Base-by-base conservation (phyloP, 495 filamentous ascomycete genomes). In the Aspergillus mulundensis region DNA sequence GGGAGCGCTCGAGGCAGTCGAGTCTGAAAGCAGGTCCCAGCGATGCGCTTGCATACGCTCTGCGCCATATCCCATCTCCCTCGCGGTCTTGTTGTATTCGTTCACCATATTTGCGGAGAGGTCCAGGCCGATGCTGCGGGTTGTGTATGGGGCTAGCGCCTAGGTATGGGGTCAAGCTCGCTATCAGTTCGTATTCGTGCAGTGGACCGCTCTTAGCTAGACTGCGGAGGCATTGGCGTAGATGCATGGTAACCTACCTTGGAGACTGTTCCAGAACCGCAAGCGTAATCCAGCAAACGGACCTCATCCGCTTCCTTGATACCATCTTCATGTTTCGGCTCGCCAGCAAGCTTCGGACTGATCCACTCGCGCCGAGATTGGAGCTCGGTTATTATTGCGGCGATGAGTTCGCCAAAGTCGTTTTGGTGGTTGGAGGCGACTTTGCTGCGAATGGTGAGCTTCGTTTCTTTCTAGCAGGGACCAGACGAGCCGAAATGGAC, bases 21-120 rank as follows among this genome's bases (percentile, higher is more conserved):
- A n/a, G 25, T 34, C 12, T 11, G 46, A 34, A 5, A 50, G 47
- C 15, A 50, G 32, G 24, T 39, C 19, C 10, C 2, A 39, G 4
- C 39, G 47, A 25, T 38, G 39, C 18, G 15, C 46, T 5, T 34
- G 28, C 46, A 49, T 49, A 6, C 14, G 15, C 25, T 34, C 46
- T 1, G n/a, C 5, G 1, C 5, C 28, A 25, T 10, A 20, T 10
- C 28, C 46, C 28, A 18, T 8, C 16, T 36, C 46, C 46, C 14
- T n/a, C 10, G 46, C 46, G 3, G 47, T 32, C 10, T 50, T 50
- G 47, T 50, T 50, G 47, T 50, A 50, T 32, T 50, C 47, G 7
- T 18, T 19, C 12, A 50, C 18, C 32, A 50, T 50, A 8, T 23
- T 38, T n/a, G 30, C 16, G 16, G 47, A 50, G 16, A 50, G 32